Conservation (phyloP, 768 basidiomycete genomes). For the Termitomyces eurrhizus region DNA sequence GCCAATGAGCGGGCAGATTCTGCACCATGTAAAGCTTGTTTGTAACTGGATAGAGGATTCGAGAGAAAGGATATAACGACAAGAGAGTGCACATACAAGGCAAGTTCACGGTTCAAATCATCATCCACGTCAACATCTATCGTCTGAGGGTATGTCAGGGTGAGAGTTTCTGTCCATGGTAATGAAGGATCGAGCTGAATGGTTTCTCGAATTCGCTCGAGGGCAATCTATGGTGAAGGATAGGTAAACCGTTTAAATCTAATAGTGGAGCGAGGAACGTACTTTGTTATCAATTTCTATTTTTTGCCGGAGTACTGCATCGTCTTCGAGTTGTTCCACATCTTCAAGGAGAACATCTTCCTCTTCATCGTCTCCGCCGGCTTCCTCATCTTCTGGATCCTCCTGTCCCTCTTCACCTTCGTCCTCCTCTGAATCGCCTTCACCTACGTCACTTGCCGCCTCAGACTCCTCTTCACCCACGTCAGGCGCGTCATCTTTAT, state of each 20-base stretch:
- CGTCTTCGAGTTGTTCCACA: slow-evolving; percentile 70
- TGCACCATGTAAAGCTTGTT: slow-evolving; percentile 88
- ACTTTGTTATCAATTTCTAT: slow-evolving; percentile 81
- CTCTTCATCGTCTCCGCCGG: slow-evolving; percentile 31
- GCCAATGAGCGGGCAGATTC: slow-evolving; percentile 73
- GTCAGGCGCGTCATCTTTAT: slow-evolving; percentile 22
- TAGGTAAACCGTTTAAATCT: not conserved
- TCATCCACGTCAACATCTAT: slow-evolving; percentile 78
- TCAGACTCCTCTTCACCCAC: slow-evolving; percentile 32
- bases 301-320: slow-evolving; percentile 79
- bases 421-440: slow-evolving; percentile 35
- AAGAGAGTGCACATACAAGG: slow-evolving; percentile 63
- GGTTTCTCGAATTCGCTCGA: slow-evolving; percentile 75
- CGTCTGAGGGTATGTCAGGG: slow-evolving; percentile 64
- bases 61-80: not conserved
- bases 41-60: slow-evolving; percentile 61
- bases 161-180: slow-evolving; percentile 83
- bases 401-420: slow-evolving; percentile 52
- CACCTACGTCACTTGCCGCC: slow-evolving; percentile 29
- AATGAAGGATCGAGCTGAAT: slow-evolving; percentile 72
- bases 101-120: slow-evolving; percentile 92
- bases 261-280: slow-evolving; percentile 19
- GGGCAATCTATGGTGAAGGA: slow-evolving; percentile 49
- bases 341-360: slow-evolving; percentile 65
- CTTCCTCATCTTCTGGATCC: slow-evolving; percentile 55